Evolutionary conservation across 2,329 filamentous ascomycete genomes (phyloP), one percentile per base, ranked within the genome.

Genomic region (Diaporthe eres): DNA sequence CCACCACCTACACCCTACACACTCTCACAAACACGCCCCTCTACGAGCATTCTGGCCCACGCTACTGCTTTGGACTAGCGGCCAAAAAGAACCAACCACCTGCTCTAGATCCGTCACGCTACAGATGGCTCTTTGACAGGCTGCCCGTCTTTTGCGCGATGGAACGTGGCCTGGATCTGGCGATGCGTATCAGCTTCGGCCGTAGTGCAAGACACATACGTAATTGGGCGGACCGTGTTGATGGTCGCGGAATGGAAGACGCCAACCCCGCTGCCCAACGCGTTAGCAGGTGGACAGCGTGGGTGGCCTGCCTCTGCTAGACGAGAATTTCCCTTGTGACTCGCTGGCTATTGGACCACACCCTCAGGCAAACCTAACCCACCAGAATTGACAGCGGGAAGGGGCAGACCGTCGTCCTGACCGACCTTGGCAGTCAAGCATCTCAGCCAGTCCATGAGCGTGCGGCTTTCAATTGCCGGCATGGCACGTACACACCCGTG

Each of bases 181-280:
- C 63, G 47, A 25, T 12, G 7, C 17, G 31, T 53, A 55, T 55
- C 65, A 70, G 13, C 17, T 42, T 8, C 34, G n/a, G 65, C 49
- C 49, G 65, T 55, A 39, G 49, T 55, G 65, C 49, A 55, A 70
- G 49, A 70, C 65, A 70, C 65, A 19, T 70, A 70, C 65, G 65
- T 70, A 70, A 70, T 70, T 39, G 49, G 17, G 5, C n/a, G 49
- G 65, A 28, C 25, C 15, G 34, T 39, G 9, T 37, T 39, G 49
- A 70, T 39, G 34, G 47, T 28, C 47, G 49, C 34, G 65, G 65
- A 22, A 22, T 55, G 49, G 34, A 19, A 68, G 22, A 22, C 4
- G 28, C 17, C n/a, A 44, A 8, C 55, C 55, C 55, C 4, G 28
- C 28, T 34, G 55, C 55, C 55, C 31, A 58, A 34, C 58, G 15